Conservation (phyloP, 306 rosid species). For the Senna siamea region DNA sequence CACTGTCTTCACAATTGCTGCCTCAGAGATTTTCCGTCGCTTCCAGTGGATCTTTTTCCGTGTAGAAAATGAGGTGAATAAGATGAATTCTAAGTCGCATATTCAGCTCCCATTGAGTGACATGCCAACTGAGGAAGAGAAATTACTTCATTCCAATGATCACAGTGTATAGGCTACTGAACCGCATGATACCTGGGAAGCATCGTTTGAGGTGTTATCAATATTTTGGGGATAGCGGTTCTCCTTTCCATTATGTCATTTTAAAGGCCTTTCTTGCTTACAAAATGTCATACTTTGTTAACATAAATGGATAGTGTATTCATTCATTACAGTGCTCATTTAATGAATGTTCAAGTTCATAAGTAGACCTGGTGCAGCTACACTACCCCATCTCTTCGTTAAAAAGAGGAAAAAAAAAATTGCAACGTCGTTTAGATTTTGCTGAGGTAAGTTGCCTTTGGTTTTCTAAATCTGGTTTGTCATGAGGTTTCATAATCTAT, state of each 20-base stretch:
- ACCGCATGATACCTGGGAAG: constrained; percentile 33
- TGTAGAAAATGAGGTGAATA: constrained; percentile 89
- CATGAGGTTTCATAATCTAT: no score
- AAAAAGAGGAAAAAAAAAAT: neutral
- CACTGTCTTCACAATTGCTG: constrained; percentile 79
- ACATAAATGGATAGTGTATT: constrained; percentile 5
- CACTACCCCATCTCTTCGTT: neutral
- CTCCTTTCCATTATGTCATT: neutral
- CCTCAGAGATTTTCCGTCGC: constrained; percentile 93
- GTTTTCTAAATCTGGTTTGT: no score
- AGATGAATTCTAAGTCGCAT: constrained; percentile 73
- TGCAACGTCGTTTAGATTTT: no score
- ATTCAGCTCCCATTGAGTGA: constrained; percentile 63
- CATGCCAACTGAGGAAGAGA: constrained; percentile 67
- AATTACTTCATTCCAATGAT: constrained; percentile 61
- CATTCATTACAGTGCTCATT: neutral
- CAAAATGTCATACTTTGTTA: constrained; percentile 23
- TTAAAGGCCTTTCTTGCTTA: neutral
- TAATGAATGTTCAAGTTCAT: neutral
- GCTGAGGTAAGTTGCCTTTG: no score
- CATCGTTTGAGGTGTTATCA: constrained; percentile 1
- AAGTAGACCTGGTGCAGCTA: neutral
- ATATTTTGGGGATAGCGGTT: neutral
- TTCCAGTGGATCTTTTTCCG: constrained; percentile 99
- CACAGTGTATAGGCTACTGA: constrained; percentile 61